These are phyloP conservation scores for Crithidia brevicula DNA, from an alignment of 208 protist genomes.

Conservation along the genomic window DNA sequence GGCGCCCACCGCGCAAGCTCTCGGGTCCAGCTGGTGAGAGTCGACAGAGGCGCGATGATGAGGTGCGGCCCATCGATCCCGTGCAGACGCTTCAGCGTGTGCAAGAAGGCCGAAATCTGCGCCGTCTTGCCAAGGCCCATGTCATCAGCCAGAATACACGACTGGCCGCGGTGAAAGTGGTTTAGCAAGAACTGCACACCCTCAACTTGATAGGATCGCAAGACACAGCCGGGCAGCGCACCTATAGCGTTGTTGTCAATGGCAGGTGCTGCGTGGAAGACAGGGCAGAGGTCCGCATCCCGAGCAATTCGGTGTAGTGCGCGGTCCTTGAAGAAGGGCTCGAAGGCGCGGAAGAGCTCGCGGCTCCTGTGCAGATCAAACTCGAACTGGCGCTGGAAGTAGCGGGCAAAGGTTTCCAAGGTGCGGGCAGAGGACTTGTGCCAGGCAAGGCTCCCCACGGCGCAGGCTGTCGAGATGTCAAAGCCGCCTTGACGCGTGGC, in stretches of 20 bases:
- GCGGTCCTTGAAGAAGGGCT: conserved; percentile 78
- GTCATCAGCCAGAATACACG: conserved; percentile 95
- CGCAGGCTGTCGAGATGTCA: conserved; percentile 11
- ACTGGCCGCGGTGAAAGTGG: conserved; percentile 85
- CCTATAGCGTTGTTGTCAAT: conserved; percentile 30
- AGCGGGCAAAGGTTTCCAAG: conserved; percentile 35
- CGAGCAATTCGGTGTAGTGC: conserved; percentile 47
- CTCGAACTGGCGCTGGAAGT: conserved; percentile 75
- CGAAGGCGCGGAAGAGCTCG: conserved; percentile 54
- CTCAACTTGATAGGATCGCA: conserved; percentile 96
- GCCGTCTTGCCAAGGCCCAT: conserved; percentile 99
- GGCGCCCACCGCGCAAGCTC: conserved; percentile 92
- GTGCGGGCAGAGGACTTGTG: conserved; percentile 39
- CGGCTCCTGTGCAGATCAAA: conserved; percentile 58
- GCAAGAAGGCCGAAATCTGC: conserved; percentile 93
- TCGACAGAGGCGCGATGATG: conserved; percentile 95
- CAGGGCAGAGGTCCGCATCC: conserved; percentile 19
- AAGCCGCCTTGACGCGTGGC: neutral
- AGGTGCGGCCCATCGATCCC: conserved; percentile 94
- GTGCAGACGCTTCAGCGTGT: conserved; percentile 72
- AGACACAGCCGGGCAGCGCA: conserved; percentile 48
- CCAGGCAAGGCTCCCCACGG: conserved; percentile 59
- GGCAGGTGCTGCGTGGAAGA: conserved; percentile 47
- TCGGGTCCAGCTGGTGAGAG: conserved; percentile 94
- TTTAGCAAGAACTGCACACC: conserved; percentile 96